Percentiles rank a stretch among this genome's conserved stretches.
These are phyloP conservation scores for Cicer bijugum DNA, from an alignment of 306 rosid genomes.

Conservation along the genomic window DNA sequence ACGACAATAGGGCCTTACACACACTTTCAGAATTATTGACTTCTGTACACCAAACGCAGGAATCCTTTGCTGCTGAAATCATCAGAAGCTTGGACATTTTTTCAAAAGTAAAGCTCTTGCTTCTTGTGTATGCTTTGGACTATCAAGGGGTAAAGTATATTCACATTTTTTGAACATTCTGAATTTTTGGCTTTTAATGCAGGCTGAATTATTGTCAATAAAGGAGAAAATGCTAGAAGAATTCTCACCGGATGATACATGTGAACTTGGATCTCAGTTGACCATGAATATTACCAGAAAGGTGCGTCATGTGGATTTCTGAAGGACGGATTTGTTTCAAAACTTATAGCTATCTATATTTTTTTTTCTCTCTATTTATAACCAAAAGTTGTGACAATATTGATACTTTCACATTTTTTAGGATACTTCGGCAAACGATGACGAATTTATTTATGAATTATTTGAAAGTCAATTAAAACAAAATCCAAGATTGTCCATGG, in stretches of 20 bases:
- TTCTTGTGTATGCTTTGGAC: conserved; percentile 16
- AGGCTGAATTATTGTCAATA: conserved; percentile 64
- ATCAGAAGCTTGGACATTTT: conserved; percentile 61
- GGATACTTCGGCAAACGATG: conserved; percentile 62
- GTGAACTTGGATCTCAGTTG: conserved; percentile 71
- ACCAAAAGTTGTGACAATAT: conserved; percentile 37
- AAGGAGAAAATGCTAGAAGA: conserved; percentile 66
- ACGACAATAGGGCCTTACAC: conserved; percentile 61
- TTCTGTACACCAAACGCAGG: conserved; percentile 57
- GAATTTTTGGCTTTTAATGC: conserved; percentile 45
- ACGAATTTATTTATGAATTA: conserved; percentile 62
- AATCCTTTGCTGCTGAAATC: conserved; percentile 66
- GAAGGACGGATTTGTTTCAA: conserved; percentile 42
- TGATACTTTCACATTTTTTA: conserved; percentile 46
- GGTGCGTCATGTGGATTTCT: conserved; percentile 51
- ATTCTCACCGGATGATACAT: conserved; percentile 66
- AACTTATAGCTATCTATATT: conserved; percentile 35
- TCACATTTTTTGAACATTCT: conserved; percentile 3
- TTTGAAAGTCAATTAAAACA: conserved; percentile 59
- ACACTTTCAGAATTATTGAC: conserved; percentile 57
- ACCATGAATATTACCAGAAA: conserved; percentile 45
- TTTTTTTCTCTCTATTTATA: conserved; percentile 17
- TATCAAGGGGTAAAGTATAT: conserved; percentile 4
- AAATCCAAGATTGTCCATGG: conserved; percentile 47
- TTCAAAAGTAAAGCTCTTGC: conserved; percentile 59